Evolutionary conservation across 2,329 filamentous ascomycete species (phyloP).

Genomic region (Fonsecaea pedrosoi): DNA sequence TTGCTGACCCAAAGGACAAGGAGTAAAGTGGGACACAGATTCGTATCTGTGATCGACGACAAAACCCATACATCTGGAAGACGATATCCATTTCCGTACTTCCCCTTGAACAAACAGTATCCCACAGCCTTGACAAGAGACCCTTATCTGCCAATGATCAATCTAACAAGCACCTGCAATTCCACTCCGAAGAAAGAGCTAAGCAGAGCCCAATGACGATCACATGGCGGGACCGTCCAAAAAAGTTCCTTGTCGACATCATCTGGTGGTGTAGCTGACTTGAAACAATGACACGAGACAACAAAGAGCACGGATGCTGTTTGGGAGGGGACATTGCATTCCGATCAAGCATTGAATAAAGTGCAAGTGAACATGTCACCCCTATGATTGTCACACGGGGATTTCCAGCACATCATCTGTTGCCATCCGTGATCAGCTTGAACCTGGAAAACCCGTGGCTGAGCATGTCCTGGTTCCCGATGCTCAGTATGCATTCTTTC

Average conservation of each 20-base stretch:
- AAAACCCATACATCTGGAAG: background rate
- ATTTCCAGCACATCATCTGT: background rate
- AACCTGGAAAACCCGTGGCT: background rate
- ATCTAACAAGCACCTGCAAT: background rate
- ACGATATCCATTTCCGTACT: conserved; percentile 5
- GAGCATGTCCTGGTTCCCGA: background rate
- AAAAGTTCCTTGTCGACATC: background rate
- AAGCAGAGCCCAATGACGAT: background rate
- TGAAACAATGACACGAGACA: conserved; percentile 4
- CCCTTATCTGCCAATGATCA: background rate
- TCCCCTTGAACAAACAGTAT: conserved; percentile 2
- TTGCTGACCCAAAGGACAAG: background rate
- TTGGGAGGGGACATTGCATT: conserved; percentile 1
- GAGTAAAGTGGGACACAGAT: background rate
- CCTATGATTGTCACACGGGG: background rate
- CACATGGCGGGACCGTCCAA: background rate
- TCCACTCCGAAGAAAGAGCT: background rate
- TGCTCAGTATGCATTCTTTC: background rate
- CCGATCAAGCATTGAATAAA: background rate
- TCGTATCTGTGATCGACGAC: background rate
- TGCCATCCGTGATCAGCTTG: background rate
- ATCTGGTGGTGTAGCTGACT: background rate
- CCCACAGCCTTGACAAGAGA: background rate
- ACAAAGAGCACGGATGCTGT: conserved; percentile 13
- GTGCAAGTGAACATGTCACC: background rate